Conservation (phyloP, 345 rosid genomes). For the Physaria fendleri region DNA sequence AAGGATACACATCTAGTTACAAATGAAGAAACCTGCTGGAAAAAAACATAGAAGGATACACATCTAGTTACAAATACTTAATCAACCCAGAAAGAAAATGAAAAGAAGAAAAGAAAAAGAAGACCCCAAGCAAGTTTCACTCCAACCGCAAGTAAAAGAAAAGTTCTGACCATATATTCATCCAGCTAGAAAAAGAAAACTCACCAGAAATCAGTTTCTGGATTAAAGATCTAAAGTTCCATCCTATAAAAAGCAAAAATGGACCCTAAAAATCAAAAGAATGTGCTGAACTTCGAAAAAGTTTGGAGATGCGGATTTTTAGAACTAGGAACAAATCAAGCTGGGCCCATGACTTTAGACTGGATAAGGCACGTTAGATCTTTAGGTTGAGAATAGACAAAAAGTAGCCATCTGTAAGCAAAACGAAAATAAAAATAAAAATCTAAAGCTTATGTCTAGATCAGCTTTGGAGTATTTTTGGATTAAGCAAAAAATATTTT, state of each 20-base stretch:
- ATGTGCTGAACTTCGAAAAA: slow-evolving; percentile 6
- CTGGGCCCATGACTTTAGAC: slow-evolving; percentile 25
- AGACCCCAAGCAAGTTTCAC: background rate
- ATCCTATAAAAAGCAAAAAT: slow-evolving; percentile 8
- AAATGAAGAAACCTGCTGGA: slow-evolving; percentile 75
- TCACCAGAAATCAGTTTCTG: background rate
- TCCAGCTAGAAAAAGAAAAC: background rate
- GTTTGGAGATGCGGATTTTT: slow-evolving; percentile 3
- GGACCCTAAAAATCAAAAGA: background rate
- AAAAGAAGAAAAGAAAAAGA: background rate
- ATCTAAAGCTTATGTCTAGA: slow-evolving; percentile 3
- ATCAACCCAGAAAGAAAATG: background rate
- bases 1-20: slow-evolving; percentile 17
- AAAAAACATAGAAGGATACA: no score
- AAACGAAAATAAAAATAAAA: background rate
- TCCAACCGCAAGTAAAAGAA: background rate
- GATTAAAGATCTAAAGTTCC: slow-evolving; percentile 6
- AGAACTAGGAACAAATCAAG: slow-evolving; percentile 23
- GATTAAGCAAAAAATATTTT: no score
- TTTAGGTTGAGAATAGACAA: slow-evolving; percentile 13
- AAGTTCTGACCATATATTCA: slow-evolving; percentile 2
- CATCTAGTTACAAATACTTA: slow-evolving; percentile 5
- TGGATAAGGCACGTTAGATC: slow-evolving; percentile 27
- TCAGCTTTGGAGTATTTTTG: slow-evolving; percentile 17
- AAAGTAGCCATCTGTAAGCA: slow-evolving; percentile 11